phyloP scores from a whole-genome alignment of 2,329 filamentous ascomycete genomes.

The Fusarium proliferatum region DNA sequence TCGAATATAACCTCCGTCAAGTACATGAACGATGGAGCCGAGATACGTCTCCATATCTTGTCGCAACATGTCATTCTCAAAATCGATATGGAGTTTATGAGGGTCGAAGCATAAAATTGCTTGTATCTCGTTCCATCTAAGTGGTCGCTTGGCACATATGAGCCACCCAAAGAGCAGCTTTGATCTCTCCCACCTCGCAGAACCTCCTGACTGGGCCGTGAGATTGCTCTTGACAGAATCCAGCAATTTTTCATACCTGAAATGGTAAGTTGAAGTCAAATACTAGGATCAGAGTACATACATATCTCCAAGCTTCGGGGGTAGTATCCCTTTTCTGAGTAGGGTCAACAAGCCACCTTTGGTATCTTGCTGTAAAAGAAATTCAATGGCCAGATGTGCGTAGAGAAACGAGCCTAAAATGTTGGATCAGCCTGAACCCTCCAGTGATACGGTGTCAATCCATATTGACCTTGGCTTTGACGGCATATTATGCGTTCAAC shows the following conservation, averaged over 20 bases:
- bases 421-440: rapidly evolving
- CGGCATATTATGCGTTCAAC: not conserved
- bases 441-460: rapidly evolving
- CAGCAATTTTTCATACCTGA: not conserved
- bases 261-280: rapidly evolving
- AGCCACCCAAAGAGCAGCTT: constrained; percentile 1
- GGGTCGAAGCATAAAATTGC: not conserved
- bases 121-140: constrained; percentile 9
- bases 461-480: not conserved
- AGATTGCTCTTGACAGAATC: not conserved
- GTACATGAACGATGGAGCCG: constrained; percentile 1
- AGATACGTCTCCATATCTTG: constrained; percentile 5
- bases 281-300: rapidly evolving
- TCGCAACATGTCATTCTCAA: not conserved
- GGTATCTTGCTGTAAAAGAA: not conserved
- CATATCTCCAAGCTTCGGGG: not conserved
- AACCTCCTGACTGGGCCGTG: rapidly evolving
- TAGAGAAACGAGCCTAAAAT: not conserved
- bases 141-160: not conserved
- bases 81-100: rapidly evolving
- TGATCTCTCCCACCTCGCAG: not conserved
- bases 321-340: not conserved
- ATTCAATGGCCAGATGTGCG: not conserved
- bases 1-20: not conserved
- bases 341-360: rapidly evolving